A percentile compares a stretch with the other conserved stretches of the same genome.
Conservation (phyloP, 345 rosid species). For the Trapa bicornis region DNA sequence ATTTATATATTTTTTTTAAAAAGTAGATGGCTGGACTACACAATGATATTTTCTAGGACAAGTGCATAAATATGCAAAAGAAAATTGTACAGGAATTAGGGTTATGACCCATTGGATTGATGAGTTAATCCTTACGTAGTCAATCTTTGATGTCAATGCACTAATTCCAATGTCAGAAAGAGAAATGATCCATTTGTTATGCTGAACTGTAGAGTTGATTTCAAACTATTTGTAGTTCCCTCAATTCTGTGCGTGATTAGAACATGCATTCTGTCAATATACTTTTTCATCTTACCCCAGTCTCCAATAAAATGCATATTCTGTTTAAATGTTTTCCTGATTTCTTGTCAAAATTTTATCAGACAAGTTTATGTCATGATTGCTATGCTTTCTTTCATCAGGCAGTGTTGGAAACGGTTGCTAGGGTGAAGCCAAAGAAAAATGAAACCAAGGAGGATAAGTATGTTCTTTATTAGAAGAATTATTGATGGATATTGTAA, state of each 20-base stretch:
- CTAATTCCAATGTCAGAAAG: neutral
- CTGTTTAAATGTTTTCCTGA: neutral
- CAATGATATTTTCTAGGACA: neutral
- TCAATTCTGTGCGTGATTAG: neutral
- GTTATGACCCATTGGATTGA: neutral
- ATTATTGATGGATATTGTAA: neutral
- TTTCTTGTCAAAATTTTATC: neutral
- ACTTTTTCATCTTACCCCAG: neutral
- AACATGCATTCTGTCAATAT: neutral
- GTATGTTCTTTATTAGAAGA: slow-evolving; percentile 30
- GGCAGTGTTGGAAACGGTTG: slow-evolving; percentile 94
- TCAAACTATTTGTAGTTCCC: neutral
- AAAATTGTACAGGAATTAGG: neutral
- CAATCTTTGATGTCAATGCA: neutral
- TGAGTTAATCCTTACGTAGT: neutral
- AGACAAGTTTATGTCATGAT: neutral
- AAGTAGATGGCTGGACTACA: neutral
- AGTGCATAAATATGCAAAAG: neutral
- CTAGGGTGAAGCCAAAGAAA: slow-evolving; percentile 73
- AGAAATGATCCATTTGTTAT: neutral
- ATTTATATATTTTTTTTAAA: neutral
- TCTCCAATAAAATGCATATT: neutral
- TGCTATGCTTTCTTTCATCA: slow-evolving; percentile 17
- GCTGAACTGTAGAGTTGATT: neutral
- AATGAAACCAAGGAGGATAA: slow-evolving; percentile 83